Evolutionary conservation across 2,329 filamentous ascomycete species (phyloP), one percentile per base, ranked within the genome.

Genomic region (Rutstroemia sp.): DNA sequence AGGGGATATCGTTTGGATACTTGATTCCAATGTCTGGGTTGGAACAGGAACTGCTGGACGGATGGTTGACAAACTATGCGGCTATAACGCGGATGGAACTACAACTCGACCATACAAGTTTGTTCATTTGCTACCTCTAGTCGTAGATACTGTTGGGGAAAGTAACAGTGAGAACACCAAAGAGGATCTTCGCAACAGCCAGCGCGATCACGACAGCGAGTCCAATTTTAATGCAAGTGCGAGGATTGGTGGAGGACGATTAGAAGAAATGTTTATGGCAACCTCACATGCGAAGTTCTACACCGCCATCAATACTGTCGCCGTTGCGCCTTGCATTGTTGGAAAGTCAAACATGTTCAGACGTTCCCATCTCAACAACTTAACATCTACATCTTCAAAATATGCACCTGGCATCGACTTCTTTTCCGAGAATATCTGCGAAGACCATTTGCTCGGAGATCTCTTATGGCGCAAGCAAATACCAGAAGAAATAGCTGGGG

Each of bases 281-380:
- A 94, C 91, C 0, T 84, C 90, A 0, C 94, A 99, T 71, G 90
- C 91, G 65, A 99, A 99, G 70, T 97, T 99, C 77, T 99, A 99
- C 75, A 87, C 87, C 8, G 94, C 92, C 59, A 99, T 99, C 79
- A 97, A 97, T 72, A 89, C 90, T 0, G 90, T 96, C 16, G 80
- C 88, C 3, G 75, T 97, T 52, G 94, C 94, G 0, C 94, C 95
- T 8, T 99, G 94, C 72, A 87, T 95, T 57, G 87, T 97, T 21
- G 94, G 94, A 51, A 99, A 99, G 75, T 95, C 90, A 67, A 97
- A 95, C 74, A 97, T 99, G 92, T 99, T 97, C 73, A 88, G 94
- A 58, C 89, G 88, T 60, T 89, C 90, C 0, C 92, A 99, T 66
- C 82, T 99, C 38, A 83, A 96, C 71, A 80, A 81, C 62, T 81